Conservation (phyloP, 257 asterid species). For the Solanum phureja region DNA sequence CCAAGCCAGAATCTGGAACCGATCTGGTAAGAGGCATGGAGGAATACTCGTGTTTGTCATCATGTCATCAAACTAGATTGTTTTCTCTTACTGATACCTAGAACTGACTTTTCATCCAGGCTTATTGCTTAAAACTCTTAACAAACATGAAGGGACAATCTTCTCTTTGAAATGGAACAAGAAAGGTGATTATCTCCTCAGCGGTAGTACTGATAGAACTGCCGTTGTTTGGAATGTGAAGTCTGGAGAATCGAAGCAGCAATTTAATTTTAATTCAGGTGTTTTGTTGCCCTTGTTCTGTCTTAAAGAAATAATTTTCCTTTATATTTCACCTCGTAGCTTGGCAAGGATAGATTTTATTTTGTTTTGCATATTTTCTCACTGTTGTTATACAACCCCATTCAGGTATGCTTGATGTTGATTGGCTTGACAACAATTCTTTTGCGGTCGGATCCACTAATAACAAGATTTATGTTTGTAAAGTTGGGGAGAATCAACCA, state of each 20-base stretch:
- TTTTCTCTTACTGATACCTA: neutral
- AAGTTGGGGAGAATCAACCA: slow-evolving; percentile 80
- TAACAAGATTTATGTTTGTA: slow-evolving; percentile 78
- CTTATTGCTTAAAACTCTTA: slow-evolving; percentile 63
- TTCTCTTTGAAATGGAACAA: slow-evolving; percentile 96
- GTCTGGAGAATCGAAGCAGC: slow-evolving; percentile 84
- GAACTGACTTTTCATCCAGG: slow-evolving; percentile 39
- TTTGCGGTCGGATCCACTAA: slow-evolving; percentile 93
- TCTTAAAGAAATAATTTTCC: neutral
- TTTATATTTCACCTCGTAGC: neutral
- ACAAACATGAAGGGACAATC: slow-evolving; percentile 89
- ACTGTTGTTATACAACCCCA: neutral
- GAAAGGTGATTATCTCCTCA: slow-evolving; percentile 88
- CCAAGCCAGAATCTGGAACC: slow-evolving; percentile 89
- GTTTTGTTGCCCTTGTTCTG: neutral
- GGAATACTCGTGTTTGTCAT: neutral
- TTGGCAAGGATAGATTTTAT: neutral
- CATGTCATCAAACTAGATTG: neutral
- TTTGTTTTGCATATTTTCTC: neutral
- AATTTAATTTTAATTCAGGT: slow-evolving; percentile 74
- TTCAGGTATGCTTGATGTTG: slow-evolving; percentile 90
- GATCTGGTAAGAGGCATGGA: slow-evolving; percentile 43
- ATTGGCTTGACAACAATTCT: slow-evolving; percentile 74
- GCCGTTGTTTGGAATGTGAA: slow-evolving; percentile 93
- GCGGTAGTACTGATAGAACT: slow-evolving; percentile 92